A percentile compares a stretch with the other conserved stretches of the same genome.
phyloP scores from a whole-genome alignment of 2,329 filamentous ascomycete species.

The Microcyclosporella mali region DNA sequence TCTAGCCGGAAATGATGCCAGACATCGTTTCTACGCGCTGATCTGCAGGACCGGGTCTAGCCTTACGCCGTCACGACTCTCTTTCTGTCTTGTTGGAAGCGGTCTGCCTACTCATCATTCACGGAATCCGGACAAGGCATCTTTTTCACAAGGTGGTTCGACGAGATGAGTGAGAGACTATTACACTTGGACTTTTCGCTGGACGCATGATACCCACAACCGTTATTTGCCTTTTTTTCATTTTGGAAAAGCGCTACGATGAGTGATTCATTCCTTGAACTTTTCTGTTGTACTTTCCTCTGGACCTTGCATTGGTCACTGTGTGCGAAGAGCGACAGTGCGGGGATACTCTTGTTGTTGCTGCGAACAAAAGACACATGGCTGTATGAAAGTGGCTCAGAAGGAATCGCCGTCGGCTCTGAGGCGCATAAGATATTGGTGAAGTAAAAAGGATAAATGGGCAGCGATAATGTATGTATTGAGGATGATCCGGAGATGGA shows the following conservation, averaged over 20 bases:
- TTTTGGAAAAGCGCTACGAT: not conserved
- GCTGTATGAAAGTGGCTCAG: too few relatives aligned
- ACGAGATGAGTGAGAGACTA: constrained; percentile 2
- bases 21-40: not conserved
- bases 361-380: too few relatives aligned
- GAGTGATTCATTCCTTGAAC: not conserved
- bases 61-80: constrained; percentile 7
- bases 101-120: not conserved
- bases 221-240: constrained; percentile 1
- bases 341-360: too few relatives aligned
- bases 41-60: too few relatives aligned
- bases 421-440: too few relatives aligned
- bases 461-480: too few relatives aligned
- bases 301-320: not conserved
- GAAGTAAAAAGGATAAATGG: too few relatives aligned
- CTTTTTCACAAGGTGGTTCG: constrained; percentile 1
- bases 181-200: constrained; percentile 2
- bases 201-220: constrained; percentile 5
- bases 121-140: too few relatives aligned
- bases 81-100: not conserved
- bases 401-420: too few relatives aligned
- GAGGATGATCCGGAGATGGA: too few relatives aligned
- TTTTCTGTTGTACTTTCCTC: not conserved
- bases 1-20: constrained; percentile 7
- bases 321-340: too few relatives aligned